Evolutionary conservation across 306 rosid species (phyloP), one percentile per base, ranked within the genome.

Genomic region (Pterocarpus santalinus): DNA sequence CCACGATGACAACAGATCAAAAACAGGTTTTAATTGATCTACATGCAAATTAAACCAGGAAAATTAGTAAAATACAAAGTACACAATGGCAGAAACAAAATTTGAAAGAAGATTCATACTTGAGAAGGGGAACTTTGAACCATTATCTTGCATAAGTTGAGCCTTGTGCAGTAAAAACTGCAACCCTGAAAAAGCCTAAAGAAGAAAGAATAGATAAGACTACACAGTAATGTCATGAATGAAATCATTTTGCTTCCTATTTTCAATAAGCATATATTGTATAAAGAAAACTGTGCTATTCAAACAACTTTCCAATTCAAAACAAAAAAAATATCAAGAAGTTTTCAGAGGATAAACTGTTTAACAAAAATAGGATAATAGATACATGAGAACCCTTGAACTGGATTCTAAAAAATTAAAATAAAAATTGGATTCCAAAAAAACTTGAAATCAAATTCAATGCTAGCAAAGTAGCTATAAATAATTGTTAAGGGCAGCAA

Each of bases 151-250:
- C 79, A 90, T 83, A 38, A 65, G 76, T 60, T 80, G 91, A 43
- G 71, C 86, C 82, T 80, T 89, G 85, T 86, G 90, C 44, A 91
- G 75, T 43, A 95, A 87, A 83, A 91, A 87, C 74, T 93, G 97
- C 88, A 95, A 83, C 81, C 97, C 97, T 58, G 95, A 90, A 76
- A 95, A 91, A 14, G 87, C 92, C 99, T 94, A 61, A 74, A 84
- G 65, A 63, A 76, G 75, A 84, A 68, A 87, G 56, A 74, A 36
- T 1, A 35, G 17, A 32, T 71, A 22, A 70, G 38, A 76, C 5
- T 9, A 82, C 32, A 80, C 52, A 36, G 2, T 22, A 8, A 46
- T 68, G 34, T 22, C 28, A 22, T 22, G 28, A 22, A 22, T 22
- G 28, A 22, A 22, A 22, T 22, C 28, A 22, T 22, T 22, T 22